Percentiles rank a stretch among this genome's conserved stretches.
These are phyloP conservation scores for Orobanche coerulescens DNA, from an alignment of 257 asterid species.

Conservation along the genomic window DNA sequence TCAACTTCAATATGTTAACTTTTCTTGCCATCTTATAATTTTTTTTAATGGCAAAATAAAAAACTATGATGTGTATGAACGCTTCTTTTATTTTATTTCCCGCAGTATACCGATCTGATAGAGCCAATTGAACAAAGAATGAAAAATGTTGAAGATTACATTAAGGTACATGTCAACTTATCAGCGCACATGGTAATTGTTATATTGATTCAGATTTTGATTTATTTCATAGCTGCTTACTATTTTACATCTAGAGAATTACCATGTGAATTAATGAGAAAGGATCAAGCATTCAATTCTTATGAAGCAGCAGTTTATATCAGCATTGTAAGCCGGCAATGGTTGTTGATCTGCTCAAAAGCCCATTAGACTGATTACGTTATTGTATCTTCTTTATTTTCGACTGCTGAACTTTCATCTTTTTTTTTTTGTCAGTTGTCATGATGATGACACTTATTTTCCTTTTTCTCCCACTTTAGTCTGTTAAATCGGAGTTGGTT, in stretches of 20 bases:
- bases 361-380: not conserved
- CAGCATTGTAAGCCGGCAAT: not conserved
- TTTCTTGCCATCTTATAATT: not conserved
- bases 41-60: not conserved
- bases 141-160: slow-evolving; percentile 62
- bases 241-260: not conserved
- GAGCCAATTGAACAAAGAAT: slow-evolving; percentile 66
- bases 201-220: not conserved
- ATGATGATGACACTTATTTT: slow-evolving; percentile 22
- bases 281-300: not conserved
- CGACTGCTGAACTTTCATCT: slow-evolving; percentile 14
- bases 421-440: not conserved
- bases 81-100: not conserved
- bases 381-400: slow-evolving; percentile 7
- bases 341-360: slow-evolving; percentile 1
- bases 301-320: not conserved
- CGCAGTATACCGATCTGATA: slow-evolving; percentile 68
- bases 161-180: slow-evolving; percentile 41
- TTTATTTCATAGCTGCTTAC: not conserved
- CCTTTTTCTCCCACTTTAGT: slow-evolving; percentile 36
- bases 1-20: not conserved
- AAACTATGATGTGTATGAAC: slow-evolving; percentile 15
- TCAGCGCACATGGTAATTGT: slow-evolving; percentile 1
- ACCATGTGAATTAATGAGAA: slow-evolving; percentile 14
- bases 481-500: slow-evolving; percentile 61